Conservation (phyloP, 2,329 filamentous ascomycete genomes). For the Fusarium liriodendri region DNA sequence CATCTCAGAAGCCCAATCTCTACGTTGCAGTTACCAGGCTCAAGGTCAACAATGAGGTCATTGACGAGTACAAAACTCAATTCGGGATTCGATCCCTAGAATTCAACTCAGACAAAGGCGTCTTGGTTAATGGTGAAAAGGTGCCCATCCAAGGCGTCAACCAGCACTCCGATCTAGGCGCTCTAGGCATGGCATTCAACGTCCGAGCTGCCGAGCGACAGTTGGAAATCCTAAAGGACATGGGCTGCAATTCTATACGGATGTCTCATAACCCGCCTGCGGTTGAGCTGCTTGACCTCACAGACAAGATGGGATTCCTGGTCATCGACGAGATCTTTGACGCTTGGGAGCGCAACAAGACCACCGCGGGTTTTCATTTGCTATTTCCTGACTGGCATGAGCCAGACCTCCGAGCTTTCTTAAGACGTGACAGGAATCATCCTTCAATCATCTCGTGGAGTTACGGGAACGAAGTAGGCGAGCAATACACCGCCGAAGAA, state of each 20-base stretch:
- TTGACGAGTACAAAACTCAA: constrained; percentile 60
- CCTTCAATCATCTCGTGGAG: constrained; percentile 65
- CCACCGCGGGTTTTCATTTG: constrained; percentile 60
- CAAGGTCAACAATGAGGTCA: constrained; percentile 22
- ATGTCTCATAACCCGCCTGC: constrained; percentile 66
- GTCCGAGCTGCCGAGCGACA: constrained; percentile 59
- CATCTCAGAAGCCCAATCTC: constrained; percentile 58
- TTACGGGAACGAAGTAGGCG: constrained; percentile 64
- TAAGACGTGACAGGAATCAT: constrained; percentile 67
- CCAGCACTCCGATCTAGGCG: constrained; percentile 64
- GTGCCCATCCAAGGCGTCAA: constrained; percentile 59
- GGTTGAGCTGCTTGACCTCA: constrained; percentile 60
- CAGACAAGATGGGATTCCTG: constrained; percentile 61
- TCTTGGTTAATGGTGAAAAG: constrained; percentile 59
- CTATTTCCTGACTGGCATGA: constrained; percentile 66
- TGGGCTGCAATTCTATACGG: constrained; percentile 62
- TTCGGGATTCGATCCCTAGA: constrained; percentile 61
- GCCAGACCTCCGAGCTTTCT: constrained; percentile 60
- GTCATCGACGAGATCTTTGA: constrained; percentile 68
- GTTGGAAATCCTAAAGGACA: constrained; percentile 60
- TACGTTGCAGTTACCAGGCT: constrained; percentile 60
- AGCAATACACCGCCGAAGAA: constrained; percentile 53
- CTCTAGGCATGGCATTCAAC: constrained; percentile 63
- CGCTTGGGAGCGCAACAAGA: constrained; percentile 60
- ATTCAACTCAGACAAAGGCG: constrained; percentile 54